Evolutionary conservation across 2,329 filamentous ascomycete genomes (phyloP), one percentile per base, ranked within the genome.

Genomic region (Ramularia endophylla): DNA sequence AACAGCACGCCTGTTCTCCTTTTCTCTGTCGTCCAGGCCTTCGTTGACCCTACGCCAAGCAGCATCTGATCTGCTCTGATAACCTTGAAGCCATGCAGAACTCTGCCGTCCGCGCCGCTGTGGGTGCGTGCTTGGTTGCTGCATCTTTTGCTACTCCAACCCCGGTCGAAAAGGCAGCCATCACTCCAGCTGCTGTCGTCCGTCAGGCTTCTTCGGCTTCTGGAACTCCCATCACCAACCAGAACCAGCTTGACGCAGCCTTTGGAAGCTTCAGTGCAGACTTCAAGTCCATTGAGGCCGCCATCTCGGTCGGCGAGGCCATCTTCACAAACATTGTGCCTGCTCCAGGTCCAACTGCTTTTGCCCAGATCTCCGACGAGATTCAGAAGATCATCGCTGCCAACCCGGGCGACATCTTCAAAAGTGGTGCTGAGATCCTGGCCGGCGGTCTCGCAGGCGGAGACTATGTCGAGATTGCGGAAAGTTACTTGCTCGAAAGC

Each of bases 321-420:
- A 54, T 54, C 48, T 44, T 53, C 31, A 50, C 41, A 27, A 41
- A 47, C 34, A 53, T 54, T 20, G 52, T 54, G 12, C 52, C 52
- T 11, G 43, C 46, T 13, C 48, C 52, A 13, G 44, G 47, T 11
- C 52, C 52, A n/a, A 47, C 43, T n/a, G 35, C 45, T 20, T 43
- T 51, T 18, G 34, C 50, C 16, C 34, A 54, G 17, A 30, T 52
- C 27, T 36, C 38, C n/a, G 13, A 38, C 9, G 41, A 49, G 27
- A 27, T 52, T 5, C 38, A 50, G 27, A 46, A 44, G 25, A 46
- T 54, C 33, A 35, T 31, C 30, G 13, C 36, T 2, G 43, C 52
- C 28, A 50, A 53, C 22, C 50, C 50, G 13, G 36, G 43, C 7
- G 50, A 54, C 36, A 49, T 54, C 19, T 48, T 53, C 41, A 36